Evolutionary conservation across 2,329 filamentous ascomycete species (phyloP).

Genomic region (Aquanectria penicillioides): DNA sequence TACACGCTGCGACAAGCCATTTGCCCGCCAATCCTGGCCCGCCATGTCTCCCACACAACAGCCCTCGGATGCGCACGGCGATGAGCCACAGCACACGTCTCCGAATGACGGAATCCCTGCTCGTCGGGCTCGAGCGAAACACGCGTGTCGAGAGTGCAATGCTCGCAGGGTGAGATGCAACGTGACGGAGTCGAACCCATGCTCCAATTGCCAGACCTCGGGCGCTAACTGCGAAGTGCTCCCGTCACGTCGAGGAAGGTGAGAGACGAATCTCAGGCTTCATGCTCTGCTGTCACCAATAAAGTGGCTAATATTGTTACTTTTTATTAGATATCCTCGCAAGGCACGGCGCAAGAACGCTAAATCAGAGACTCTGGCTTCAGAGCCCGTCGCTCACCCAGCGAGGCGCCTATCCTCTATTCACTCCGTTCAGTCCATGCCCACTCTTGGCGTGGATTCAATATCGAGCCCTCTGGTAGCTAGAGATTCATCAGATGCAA

Average conservation of each 20-base stretch:
- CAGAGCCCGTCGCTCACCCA: not conserved
- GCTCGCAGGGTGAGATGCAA: constrained; percentile 48
- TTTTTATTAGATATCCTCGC: constrained; percentile 36
- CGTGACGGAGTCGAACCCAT: constrained; percentile 47
- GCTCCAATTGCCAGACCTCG: constrained; percentile 44
- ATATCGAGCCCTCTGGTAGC: not conserved
- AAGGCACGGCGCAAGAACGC: constrained; percentile 29
- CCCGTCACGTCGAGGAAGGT: constrained; percentile 48
- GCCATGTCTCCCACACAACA: constrained; percentile 14
- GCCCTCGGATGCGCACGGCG: not conserved
- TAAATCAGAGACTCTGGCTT: not conserved
- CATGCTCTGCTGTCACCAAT: not conserved
- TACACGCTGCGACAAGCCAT: not conserved
- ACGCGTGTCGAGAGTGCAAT: constrained; percentile 49
- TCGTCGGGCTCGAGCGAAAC: constrained; percentile 47
- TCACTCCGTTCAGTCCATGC: not conserved
- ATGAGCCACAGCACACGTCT: constrained; percentile 10
- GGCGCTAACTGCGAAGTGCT: constrained; percentile 44
- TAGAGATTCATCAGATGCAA: not conserved
- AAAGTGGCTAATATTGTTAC: not conserved
- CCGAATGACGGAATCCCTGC: constrained; percentile 37
- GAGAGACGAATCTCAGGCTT: not conserved
- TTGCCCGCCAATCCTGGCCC: not conserved
- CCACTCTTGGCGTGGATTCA: not conserved
- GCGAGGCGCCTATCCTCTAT: not conserved